phyloP scores from a whole-genome alignment of 768 basidiomycete genomes.

The Tulasnella sp. region DNA sequence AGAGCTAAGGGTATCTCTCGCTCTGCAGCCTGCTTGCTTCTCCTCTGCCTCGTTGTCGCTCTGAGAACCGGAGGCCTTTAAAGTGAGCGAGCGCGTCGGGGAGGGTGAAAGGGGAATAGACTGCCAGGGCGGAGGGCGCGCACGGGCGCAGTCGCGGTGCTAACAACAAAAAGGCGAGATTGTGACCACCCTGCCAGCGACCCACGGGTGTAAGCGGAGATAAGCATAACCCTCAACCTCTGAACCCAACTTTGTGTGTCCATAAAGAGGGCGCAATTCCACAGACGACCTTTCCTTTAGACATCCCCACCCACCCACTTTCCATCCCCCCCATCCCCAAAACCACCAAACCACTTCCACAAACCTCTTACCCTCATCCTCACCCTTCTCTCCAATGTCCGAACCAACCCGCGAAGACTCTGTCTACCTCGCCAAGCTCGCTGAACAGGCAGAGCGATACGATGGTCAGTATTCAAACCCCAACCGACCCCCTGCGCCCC shows the following conservation, averaged over 20 bases:
- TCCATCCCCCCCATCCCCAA: background rate
- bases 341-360: background rate
- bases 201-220: background rate
- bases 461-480: slow-evolving; percentile 52
- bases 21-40: slow-evolving; percentile 5
- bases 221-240: slow-evolving; percentile 21
- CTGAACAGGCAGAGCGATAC: slow-evolving; percentile 85
- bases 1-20: background rate
- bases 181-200: slow-evolving; percentile 2
- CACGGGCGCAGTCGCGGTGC: slow-evolving; percentile 7
- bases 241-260: slow-evolving; percentile 1
- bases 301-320: slow-evolving; percentile 6
- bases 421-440: slow-evolving; percentile 71
- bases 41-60: background rate
- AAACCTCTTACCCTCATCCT: background rate
- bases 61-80: background rate
- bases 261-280: slow-evolving; percentile 17
- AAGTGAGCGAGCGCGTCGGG: slow-evolving; percentile 11
- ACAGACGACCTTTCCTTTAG: slow-evolving; percentile 6
- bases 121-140: slow-evolving; percentile 11
- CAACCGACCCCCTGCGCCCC: background rate
- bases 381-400: background rate
- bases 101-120: slow-evolving; percentile 5
- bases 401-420: slow-evolving; percentile 39
- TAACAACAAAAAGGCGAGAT: slow-evolving; percentile 9